Conservation (phyloP, 306 rosid genomes). For the Malus sieversii region DNA sequence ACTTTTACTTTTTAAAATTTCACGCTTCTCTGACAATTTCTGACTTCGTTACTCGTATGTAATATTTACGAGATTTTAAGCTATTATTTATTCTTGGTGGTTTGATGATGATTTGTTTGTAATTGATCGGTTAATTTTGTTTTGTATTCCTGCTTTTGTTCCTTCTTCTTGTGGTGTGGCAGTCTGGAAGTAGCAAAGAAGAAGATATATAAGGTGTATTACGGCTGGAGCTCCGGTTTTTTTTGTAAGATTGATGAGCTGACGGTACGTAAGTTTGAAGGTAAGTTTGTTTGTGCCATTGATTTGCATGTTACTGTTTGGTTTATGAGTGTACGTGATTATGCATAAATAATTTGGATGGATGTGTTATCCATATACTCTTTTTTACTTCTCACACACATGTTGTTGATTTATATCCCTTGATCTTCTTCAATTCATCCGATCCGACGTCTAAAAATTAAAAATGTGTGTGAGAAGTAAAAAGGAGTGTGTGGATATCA, state of each 20-base stretch:
- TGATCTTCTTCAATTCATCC: too few relatives aligned
- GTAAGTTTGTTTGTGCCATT: conserved; percentile 12
- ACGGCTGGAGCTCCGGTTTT: conserved; percentile 78
- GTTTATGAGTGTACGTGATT: neutral
- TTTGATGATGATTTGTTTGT: neutral
- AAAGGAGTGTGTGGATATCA: accelerated
- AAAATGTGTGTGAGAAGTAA: too few relatives aligned
- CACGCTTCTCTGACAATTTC: too few relatives aligned
- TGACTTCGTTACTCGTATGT: too few relatives aligned
- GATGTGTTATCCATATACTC: accelerated
- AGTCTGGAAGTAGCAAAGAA: conserved; percentile 86
- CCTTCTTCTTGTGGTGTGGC: neutral
- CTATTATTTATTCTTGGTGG: neutral
- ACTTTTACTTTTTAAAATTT: too few relatives aligned
- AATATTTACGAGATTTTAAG: neutral
- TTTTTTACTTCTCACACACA: accelerated
- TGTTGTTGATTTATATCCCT: accelerated
- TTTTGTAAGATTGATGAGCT: conserved; percentile 88
- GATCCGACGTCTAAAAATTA: accelerated
- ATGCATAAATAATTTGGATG: too few relatives aligned
- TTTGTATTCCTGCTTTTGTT: neutral
- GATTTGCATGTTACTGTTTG: neutral
- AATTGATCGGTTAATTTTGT: neutral
- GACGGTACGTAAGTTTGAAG: conserved; percentile 83
- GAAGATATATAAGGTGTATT: conserved; percentile 81